Percentiles rank a stretch among this genome's conserved stretches.
Conservation (phyloP, 768 basidiomycete species). For the Termitomyces eurrhizus region DNA sequence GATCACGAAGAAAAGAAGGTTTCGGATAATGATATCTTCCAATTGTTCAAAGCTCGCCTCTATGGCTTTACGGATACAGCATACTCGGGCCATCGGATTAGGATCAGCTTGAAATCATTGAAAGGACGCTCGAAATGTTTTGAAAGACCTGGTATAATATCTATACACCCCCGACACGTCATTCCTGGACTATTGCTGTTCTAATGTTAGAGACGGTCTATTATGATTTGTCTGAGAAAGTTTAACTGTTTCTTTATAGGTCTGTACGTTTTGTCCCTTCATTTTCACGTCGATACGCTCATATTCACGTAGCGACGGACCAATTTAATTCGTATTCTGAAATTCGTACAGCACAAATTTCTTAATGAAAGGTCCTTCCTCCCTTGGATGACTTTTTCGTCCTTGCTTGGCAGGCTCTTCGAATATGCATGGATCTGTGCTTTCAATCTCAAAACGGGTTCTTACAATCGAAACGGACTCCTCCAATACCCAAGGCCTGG, state of each 20-base stretch:
- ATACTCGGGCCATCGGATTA: constrained; percentile 8
- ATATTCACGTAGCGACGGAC: neutral
- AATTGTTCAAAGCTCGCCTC: constrained; percentile 13
- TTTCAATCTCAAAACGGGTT: neutral
- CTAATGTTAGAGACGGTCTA: constrained; percentile 1
- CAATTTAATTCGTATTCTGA: neutral
- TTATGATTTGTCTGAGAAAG: constrained; percentile 7
- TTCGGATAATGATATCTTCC: constrained; percentile 8
- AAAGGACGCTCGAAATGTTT: constrained; percentile 13
- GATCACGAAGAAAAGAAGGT: constrained; percentile 11
- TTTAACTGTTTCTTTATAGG: too few species aligned
- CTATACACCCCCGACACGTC: constrained; percentile 6
- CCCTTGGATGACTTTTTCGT: constrained; percentile 8
- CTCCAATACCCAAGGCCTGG: neutral
- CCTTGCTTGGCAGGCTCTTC: neutral
- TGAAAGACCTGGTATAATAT: constrained; percentile 11
- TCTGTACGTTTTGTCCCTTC: neutral
- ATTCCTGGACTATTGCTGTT: constrained; percentile 5
- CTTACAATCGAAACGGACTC: neutral
- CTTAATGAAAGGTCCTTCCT: neutral
- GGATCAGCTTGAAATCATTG: constrained; percentile 16
- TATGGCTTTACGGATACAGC: constrained; percentile 4
- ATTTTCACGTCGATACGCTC: neutral
- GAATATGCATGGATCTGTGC: constrained; percentile 10
- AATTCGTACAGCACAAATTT: constrained; percentile 1